Percentiles rank a stretch among this genome's conserved stretches.
phyloP scores from a whole-genome alignment of 805 yeast genomes.

The Yarrowia hollandica region DNA sequence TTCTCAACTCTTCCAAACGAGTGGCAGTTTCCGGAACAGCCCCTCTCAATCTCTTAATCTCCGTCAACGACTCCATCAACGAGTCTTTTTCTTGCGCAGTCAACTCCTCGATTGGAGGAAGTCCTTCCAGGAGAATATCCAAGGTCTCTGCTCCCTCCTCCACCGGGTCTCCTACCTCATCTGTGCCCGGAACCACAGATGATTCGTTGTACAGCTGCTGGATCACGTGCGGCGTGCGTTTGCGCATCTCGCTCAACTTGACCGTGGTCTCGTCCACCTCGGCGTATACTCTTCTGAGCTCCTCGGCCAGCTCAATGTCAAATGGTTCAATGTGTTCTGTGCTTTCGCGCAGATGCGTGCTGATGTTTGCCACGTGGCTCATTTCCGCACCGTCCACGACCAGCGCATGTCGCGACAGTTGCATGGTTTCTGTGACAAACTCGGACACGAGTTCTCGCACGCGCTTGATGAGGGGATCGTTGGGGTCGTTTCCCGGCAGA shows the following conservation, averaged over 20 bases:
- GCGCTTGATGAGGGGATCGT: conserved; percentile 49
- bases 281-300: conserved; percentile 56
- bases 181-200: not conserved
- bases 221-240: conserved; percentile 35
- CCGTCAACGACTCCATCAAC: not conserved
- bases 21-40: not conserved
- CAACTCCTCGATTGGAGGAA: not conserved
- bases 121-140: not conserved
- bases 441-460: conserved; percentile 43
- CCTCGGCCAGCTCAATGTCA: conserved; percentile 61
- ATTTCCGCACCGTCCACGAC: conserved; percentile 57
- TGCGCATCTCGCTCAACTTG: conserved; percentile 55
- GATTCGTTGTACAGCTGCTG: not conserved
- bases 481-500: conserved; percentile 43
- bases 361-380: conserved; percentile 37
- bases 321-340: conserved; percentile 61
- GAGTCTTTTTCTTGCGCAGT: not conserved
- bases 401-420: conserved; percentile 55
- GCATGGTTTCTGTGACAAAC: conserved; percentile 56
- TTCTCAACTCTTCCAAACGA: conserved; percentile 1
- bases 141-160: not conserved
- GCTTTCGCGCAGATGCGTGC: conserved; percentile 34
- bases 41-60: conserved; percentile 7
- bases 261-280: conserved; percentile 64
- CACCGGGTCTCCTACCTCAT: not conserved